Conservation (phyloP, 164 flowering plant genomes). For the Nymphaea colorata region DNA sequence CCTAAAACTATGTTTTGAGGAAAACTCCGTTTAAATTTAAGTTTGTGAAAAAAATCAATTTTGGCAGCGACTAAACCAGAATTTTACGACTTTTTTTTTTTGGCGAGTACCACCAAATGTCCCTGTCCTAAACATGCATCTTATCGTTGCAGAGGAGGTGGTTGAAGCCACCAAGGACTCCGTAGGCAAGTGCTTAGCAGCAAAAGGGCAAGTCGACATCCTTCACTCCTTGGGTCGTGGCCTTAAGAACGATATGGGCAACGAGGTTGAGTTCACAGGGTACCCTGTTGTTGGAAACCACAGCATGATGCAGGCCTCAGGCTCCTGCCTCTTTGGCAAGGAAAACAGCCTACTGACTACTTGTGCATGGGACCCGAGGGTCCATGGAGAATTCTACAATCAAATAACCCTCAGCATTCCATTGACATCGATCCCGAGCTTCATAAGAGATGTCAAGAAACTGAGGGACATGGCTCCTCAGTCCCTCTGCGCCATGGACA, state of each 20-base stretch:
- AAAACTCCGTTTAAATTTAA: too few species aligned
- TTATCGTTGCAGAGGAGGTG: neutral
- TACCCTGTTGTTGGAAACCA: neutral
- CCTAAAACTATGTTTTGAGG: too few species aligned
- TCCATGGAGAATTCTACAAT: neutral
- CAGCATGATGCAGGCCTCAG: neutral
- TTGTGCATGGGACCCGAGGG: neutral
- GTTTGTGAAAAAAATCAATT: too few species aligned
- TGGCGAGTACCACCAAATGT: neutral
- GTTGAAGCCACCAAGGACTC: neutral
- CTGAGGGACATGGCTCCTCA: neutral
- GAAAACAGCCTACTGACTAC: neutral
- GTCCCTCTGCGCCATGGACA: neutral
- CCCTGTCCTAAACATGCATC: neutral
- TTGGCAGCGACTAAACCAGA: too few species aligned
- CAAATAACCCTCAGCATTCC: neutral
- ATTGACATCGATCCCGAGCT: neutral
- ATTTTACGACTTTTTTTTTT: neutral
- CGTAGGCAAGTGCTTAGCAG: neutral
- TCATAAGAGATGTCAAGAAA: neutral
- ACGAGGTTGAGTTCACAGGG: neutral
- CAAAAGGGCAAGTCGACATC: neutral
- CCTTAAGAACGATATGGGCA: neutral
- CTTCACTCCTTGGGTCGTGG: neutral
- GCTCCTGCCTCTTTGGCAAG: neutral